Percentiles rank a stretch among this genome's conserved stretches.
phyloP scores from a whole-genome alignment of 768 basidiomycete genomes.

The Podaxis sp. region DNA sequence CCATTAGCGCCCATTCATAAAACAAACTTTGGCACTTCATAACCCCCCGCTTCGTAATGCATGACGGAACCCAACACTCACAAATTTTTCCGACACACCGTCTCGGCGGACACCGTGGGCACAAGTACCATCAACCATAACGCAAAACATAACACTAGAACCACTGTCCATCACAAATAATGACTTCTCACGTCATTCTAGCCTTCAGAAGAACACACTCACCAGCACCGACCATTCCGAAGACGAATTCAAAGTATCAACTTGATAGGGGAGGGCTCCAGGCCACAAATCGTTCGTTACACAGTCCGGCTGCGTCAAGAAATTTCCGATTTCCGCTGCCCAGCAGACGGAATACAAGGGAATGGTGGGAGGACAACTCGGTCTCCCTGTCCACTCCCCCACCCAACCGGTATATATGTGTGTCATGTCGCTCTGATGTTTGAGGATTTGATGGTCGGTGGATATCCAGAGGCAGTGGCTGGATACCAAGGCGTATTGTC shows the following conservation, averaged over 20 bases:
- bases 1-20: background rate
- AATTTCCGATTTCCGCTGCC: conserved; percentile 22
- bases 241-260: background rate
- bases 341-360: conserved; percentile 25
- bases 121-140: conserved; percentile 1
- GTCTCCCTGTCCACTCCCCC: background rate
- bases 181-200: too few species aligned
- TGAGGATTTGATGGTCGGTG: background rate
- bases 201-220: background rate
- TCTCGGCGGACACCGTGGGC: background rate
- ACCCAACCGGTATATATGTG: background rate
- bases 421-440: background rate
- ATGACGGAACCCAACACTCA: background rate
- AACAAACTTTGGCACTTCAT: too few species aligned
- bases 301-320: background rate
- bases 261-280: background rate
- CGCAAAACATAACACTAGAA: background rate
- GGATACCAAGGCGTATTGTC: background rate
- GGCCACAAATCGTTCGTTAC: background rate
- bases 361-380: background rate
- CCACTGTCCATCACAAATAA: background rate
- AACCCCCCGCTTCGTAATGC: background rate
- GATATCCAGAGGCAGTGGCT: background rate
- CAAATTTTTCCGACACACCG: background rate
- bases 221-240: background rate